Base-by-base conservation (phyloP, 495 filamentous ascomycete genomes). In the Penicillium robsamsonii region DNA sequence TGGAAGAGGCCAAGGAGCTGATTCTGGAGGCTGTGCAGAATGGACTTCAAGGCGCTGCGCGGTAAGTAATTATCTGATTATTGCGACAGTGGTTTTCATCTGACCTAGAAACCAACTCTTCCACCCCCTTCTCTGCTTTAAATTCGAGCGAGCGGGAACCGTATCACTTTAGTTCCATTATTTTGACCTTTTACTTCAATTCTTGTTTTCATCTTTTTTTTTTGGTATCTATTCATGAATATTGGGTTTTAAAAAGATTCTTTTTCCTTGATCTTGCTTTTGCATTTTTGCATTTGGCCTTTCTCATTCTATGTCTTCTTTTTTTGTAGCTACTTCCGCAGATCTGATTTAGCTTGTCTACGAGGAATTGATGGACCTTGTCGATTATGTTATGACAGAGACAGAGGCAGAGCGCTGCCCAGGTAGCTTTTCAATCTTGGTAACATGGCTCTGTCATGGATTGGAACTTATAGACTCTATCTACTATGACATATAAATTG, bases 1-100 rank as follows among this genome's bases (percentile, higher is more conserved):
- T 95, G 13, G 92, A 97, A 73, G 82, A 90, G 70, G 95, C 94
- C 37, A 91, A 84, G 75, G 86, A 95, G 44, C 78, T 92, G 66
- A 96, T 99, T 61, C 73, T 99, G 55, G 84, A 89, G 49, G 86
- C 89, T 44, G 90, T 98, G 18, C 73, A 72, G 53, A 74, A 69
- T 30, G 75, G 75, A 4, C 54, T 71, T 53, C 70, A 68, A 45
- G 69, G 68, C 5, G 52, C 59, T 58, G 31, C 56, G 20, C 63
- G 66, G 44, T 67, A 37, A 64, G 50, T 13, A 9, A 7, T 11
- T 50, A 22, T 29, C 10, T 15, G 22, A 13, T n/a, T 38, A 15
- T 31, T 37, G 10, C 30, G 29, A 35, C 30, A 24, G 50, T 42
- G 15, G 8, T 15, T 33, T 42, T 12, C 10, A 46, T 37, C 20